phyloP scores from a whole-genome alignment of 2,329 filamentous ascomycete genomes.

The Ophiostoma quercus region DNA sequence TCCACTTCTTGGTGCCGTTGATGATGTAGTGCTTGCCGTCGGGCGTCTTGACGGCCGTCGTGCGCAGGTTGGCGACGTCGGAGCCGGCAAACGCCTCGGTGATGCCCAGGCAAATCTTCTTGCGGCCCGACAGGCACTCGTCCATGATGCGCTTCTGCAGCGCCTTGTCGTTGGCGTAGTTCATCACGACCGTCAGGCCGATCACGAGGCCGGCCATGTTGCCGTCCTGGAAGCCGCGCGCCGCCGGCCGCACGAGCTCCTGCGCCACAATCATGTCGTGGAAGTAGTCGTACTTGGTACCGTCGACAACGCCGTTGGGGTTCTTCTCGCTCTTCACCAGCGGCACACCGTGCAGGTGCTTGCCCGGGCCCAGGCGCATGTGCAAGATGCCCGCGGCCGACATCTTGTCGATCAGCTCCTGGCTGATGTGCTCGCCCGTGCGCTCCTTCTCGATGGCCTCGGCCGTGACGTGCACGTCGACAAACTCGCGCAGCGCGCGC shows the following conservation, averaged over 20 bases:
- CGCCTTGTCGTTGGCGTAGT: constrained; percentile 65
- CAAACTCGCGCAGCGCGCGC: constrained; percentile 66
- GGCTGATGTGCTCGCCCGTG: constrained; percentile 64
- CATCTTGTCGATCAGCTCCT: constrained; percentile 73
- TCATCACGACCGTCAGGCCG: constrained; percentile 69
- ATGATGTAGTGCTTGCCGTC: constrained; percentile 69
- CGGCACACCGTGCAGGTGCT: constrained; percentile 67
- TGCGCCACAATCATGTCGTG: constrained; percentile 74
- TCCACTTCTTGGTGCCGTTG: constrained; percentile 79
- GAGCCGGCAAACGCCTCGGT: constrained; percentile 83
- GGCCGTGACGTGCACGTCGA: constrained; percentile 63
- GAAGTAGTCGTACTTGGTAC: constrained; percentile 81
- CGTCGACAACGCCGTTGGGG: constrained; percentile 59
- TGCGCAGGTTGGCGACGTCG: constrained; percentile 74
- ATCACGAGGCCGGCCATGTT: constrained; percentile 86
- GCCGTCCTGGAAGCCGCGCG: constrained; percentile 78
- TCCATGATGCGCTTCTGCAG: constrained; percentile 63
- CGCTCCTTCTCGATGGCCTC: constrained; percentile 73
- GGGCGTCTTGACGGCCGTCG: constrained; percentile 69
- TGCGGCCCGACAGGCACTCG: constrained; percentile 72
- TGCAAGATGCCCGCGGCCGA: constrained; percentile 67
- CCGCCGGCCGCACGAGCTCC: constrained; percentile 65
- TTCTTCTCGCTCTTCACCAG: constrained; percentile 42
- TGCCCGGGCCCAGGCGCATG: constrained; percentile 78
- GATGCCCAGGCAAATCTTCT: constrained; percentile 84